Evolutionary conservation across 2,329 filamentous ascomycete genomes (phyloP).

Genomic region (Hymenotorrendiella dingleyae): DNA sequence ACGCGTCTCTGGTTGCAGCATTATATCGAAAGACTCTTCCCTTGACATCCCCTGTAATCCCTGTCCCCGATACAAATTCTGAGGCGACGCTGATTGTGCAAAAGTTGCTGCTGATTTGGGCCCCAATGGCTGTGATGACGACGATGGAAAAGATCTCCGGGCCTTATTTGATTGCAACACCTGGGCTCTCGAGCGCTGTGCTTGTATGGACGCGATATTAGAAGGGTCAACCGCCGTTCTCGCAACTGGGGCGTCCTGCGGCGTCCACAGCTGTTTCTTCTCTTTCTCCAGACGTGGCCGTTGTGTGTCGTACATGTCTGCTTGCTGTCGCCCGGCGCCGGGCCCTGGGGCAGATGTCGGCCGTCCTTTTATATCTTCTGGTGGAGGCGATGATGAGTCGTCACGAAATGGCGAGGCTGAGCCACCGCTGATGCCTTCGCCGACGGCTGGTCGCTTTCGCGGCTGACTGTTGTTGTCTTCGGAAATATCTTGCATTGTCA

Average conservation of each 20-base stretch:
- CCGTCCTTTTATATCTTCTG: conserved; percentile 18
- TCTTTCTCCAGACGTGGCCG: conserved; percentile 13
- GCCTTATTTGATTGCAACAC: conserved; percentile 2
- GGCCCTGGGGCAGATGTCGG: conserved; percentile 15
- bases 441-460: conserved; percentile 23
- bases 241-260: conserved; percentile 14
- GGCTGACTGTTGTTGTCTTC: conserved; percentile 20
- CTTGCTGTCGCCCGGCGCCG: conserved; percentile 10
- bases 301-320: conserved; percentile 6
- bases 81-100: neutral
- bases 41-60: neutral
- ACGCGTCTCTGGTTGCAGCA: conserved; percentile 49
- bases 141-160: conserved; percentile 3
- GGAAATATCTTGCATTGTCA: conserved; percentile 16
- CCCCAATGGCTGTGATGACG: conserved; percentile 7
- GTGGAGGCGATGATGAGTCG: conserved; percentile 18
- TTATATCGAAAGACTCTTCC: conserved; percentile 8
- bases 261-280: conserved; percentile 24
- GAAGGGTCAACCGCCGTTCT: conserved; percentile 17
- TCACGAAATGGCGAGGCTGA: conserved; percentile 22
- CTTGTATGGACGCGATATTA: conserved; percentile 22
- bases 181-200: conserved; percentile 4
- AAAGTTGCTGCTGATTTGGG: neutral
- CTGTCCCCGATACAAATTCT: too few relatives aligned
- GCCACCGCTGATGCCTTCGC: conserved; percentile 26